phyloP scores from a whole-genome alignment of 768 basidiomycete genomes.

The Sporobolomyces roseus region DNA sequence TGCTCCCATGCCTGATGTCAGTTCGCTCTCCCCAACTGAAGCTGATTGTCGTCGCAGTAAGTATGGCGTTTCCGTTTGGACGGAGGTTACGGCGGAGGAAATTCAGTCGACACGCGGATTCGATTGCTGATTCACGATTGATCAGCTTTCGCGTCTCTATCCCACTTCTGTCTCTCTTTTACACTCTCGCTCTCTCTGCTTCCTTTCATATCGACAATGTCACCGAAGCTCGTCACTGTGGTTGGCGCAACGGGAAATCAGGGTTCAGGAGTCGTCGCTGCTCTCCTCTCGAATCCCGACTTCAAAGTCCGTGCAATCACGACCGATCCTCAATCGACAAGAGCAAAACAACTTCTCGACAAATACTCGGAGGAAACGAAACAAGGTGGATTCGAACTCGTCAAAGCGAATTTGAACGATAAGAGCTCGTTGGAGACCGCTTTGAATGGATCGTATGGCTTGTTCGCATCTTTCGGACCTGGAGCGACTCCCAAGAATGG shows the following conservation, averaged over 20 bases:
- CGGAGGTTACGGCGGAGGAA: no score
- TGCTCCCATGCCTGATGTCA: no score
- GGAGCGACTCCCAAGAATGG: not conserved
- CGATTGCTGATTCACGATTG: no score
- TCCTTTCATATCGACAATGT: not conserved
- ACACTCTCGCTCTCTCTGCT: not conserved
- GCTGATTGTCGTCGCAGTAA: no score
- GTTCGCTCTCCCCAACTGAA: no score
- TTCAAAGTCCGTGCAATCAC: slow-evolving; percentile 13
- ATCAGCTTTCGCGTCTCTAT: no score
- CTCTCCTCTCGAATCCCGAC: slow-evolving; percentile 6
- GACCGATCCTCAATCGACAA: not conserved
- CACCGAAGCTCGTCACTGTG: not conserved
- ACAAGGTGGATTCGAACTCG: slow-evolving; percentile 1
- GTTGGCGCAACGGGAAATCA: slow-evolving; percentile 20
- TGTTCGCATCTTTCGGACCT: slow-evolving; percentile 1
- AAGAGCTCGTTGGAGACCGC: not conserved
- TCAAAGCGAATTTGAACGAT: slow-evolving; percentile 12
- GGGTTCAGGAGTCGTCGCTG: slow-evolving; percentile 12
- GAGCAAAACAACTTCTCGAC: slow-evolving; percentile 4
- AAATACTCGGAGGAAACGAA: not conserved
- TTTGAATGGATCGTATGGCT: not conserved
- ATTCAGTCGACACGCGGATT: no score
- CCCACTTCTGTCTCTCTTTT: no score
- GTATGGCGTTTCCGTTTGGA: no score